Evolutionary conservation across 441 rosid species (phyloP), one percentile per base, ranked within the genome.

Genomic region (Iberis amara): DNA sequence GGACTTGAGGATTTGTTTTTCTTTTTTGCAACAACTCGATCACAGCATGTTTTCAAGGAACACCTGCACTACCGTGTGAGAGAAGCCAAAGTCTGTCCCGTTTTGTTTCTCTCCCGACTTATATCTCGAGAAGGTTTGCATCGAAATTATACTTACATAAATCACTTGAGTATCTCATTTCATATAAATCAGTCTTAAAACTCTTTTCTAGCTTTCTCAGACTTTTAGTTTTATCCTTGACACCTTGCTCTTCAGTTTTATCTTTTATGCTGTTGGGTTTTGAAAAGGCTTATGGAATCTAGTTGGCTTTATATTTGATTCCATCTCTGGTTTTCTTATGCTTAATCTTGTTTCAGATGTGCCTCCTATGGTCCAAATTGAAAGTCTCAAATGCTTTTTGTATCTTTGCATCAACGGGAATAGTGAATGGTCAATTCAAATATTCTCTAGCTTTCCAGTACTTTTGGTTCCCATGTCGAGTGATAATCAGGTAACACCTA

Each of bases 401-500:
- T 75, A 74, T 70, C 91, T 94, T 48, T 90, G 96, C 77, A 39
- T 68, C 11, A 77, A 72, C 62, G 68, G 80, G 8, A 77, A 78
- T 57, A 86, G 67, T 54, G 66, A 78, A 61, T 65, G 86, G 75
- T 68, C 65, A 35, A 55, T 66, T 68, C 80, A 87, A 59, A 81
- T 87, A 68, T 70, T 87, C 32, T 81, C 77, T 49, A 85, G 76
- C 71, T 79, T 76, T 66, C 96, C 96, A 10, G 76, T 81, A 0
- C 68, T 90, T 62, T 82, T 94, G 74, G 81, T 94, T 70, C 90
- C 98, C 32, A 72, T 94, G 47, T 64, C 79, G 31, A 69, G 76
- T 72, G 80, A 76, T 61, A 65, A 67, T 68, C 96, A 90, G 96
- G 99, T 90, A 52, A 65, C 28, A 8, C 66, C 11, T 42, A 62